phyloP scores from a whole-genome alignment of 805 yeast genomes.

The Hanseniaspora meyeri region DNA sequence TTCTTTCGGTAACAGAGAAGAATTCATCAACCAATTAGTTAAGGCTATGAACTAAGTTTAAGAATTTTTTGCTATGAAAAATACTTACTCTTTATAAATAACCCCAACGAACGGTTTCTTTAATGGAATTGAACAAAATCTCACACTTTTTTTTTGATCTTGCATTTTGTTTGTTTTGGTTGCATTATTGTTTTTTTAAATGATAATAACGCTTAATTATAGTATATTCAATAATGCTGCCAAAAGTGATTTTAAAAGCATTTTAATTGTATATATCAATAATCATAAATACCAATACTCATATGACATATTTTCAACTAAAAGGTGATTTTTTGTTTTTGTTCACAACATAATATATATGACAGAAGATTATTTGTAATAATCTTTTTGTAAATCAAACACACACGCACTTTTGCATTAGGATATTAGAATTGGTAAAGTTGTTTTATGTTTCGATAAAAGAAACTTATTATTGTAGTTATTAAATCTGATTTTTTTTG shows the following conservation, averaged over 20 bases:
- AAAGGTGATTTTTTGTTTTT: neutral
- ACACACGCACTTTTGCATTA: neutral
- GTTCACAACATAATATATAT: neutral
- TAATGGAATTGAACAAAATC: neutral
- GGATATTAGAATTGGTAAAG: neutral
- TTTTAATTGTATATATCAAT: neutral
- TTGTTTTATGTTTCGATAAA: neutral
- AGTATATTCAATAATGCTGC: neutral
- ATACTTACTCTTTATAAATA: neutral
- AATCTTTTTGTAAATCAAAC: neutral
- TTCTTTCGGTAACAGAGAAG: constrained; percentile 97
- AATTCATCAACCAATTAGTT: constrained; percentile 85
- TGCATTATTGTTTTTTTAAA: neutral
- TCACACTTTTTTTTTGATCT: neutral
- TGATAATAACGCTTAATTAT: neutral
- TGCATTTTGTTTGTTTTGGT: neutral
- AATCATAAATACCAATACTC: neutral
- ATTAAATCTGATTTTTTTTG: neutral
- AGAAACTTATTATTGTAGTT: too few species aligned
- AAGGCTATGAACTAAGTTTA: constrained; percentile 75
- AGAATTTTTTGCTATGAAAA: neutral
- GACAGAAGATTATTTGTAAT: neutral
- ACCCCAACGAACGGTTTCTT: neutral
- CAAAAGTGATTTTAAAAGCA: neutral
- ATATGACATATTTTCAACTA: neutral